These are phyloP conservation scores for Quercus mongolica DNA, from an alignment of 306 rosid species.

Conservation along the genomic window DNA sequence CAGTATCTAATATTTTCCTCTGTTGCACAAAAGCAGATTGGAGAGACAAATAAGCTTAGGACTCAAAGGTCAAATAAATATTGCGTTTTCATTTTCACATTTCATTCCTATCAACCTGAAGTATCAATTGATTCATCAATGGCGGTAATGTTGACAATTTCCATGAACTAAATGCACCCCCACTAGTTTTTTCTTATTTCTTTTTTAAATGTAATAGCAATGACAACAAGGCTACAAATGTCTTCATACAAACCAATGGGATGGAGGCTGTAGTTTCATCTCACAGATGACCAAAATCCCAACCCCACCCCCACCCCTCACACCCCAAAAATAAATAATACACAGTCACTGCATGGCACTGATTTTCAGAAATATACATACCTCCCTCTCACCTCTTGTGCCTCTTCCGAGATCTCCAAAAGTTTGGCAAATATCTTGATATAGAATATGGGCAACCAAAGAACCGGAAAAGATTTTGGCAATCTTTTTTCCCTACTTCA, in stretches of 20 bases:
- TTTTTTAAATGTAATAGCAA: too few relatives aligned
- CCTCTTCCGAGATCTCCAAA: conserved; percentile 42
- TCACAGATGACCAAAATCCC: background rate
- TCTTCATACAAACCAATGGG: background rate
- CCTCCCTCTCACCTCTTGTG: conserved; percentile 39
- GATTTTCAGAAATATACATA: conserved; percentile 1
- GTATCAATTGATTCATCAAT: too few relatives aligned
- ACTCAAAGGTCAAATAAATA: too few relatives aligned
- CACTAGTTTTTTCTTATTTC: too few relatives aligned
- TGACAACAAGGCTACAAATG: too few relatives aligned
- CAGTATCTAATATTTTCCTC: too few relatives aligned
- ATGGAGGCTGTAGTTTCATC: background rate
- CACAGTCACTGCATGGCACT: background rate
- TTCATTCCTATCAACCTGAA: too few relatives aligned
- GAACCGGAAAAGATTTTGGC: conserved; percentile 73
- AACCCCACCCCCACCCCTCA: background rate
- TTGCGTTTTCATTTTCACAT: too few relatives aligned
- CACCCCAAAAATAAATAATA: background rate
- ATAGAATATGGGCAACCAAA: conserved; percentile 59
- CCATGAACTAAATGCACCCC: too few relatives aligned
- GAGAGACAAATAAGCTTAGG: too few relatives aligned
- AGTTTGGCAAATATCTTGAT: conserved; percentile 54
- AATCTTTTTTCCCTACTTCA: conserved; percentile 58
- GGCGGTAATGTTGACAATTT: too few relatives aligned
- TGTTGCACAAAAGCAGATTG: too few relatives aligned